Conservation (phyloP, 176 grass and related monocot species). For the Typha latifolia region DNA sequence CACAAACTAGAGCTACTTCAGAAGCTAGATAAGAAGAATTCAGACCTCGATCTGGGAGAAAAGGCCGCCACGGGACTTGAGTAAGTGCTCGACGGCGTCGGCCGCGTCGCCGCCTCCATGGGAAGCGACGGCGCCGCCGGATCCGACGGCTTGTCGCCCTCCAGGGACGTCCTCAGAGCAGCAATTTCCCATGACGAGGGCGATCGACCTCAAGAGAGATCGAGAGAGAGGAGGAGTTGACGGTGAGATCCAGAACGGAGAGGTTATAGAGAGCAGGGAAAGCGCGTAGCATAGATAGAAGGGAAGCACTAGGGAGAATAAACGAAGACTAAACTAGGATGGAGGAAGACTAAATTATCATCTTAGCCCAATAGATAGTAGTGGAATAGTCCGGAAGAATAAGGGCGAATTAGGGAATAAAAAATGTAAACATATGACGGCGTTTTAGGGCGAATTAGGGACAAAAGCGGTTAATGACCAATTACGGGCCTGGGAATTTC, state of each 20-base stretch:
- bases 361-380: too few species aligned
- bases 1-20: background rate
- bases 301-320: background rate
- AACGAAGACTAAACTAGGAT: background rate
- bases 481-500: too few species aligned
- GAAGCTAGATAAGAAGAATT: background rate
- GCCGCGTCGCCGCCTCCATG: constrained; percentile 15
- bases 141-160: constrained; percentile 37
- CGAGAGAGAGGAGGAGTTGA: background rate
- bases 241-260: constrained; percentile 26
- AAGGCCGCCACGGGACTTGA: constrained; percentile 55
- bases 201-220: background rate
- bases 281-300: background rate
- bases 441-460: too few species aligned
- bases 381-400: too few species aligned
- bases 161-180: constrained; percentile 56
- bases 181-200: constrained; percentile 68
- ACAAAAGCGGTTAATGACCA: too few species aligned
- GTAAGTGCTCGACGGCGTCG: constrained; percentile 56
- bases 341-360: background rate
- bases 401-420: too few species aligned
- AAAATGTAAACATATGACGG: too few species aligned
- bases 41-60: constrained; percentile 91
- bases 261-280: background rate
- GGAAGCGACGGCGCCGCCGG: constrained; percentile 19